A percentile compares a stretch with the other conserved stretches of the same genome.
These are phyloP conservation scores for Aspergillus sp. DNA, from an alignment of 2,329 filamentous ascomycete species.

Conservation along the genomic window DNA sequence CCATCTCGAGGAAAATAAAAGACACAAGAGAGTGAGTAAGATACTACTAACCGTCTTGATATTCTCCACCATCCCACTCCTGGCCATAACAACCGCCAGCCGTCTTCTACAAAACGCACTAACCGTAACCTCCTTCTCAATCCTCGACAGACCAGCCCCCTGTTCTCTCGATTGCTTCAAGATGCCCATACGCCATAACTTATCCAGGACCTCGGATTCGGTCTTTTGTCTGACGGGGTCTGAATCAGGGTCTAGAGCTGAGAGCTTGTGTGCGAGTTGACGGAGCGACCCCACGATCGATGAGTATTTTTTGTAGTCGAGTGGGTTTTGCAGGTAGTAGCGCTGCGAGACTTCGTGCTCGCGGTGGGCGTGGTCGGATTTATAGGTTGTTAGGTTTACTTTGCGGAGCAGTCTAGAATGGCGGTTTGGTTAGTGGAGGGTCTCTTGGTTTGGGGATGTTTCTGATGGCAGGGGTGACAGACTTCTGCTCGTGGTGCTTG, in stretches of 20 bases:
- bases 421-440: slow-evolving; percentile 3
- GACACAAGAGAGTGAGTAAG: slow-evolving; percentile 10
- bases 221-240: slow-evolving; percentile 78
- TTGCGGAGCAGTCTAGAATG: slow-evolving; percentile 67
- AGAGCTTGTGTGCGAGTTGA: slow-evolving; percentile 84
- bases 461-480: slow-evolving; percentile 12
- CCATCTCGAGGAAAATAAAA: background rate
- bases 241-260: slow-evolving; percentile 73
- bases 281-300: slow-evolving; percentile 75
- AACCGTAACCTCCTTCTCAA: slow-evolving; percentile 87
- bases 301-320: slow-evolving; percentile 74
- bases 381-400: slow-evolving; percentile 94
- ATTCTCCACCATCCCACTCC: slow-evolving; percentile 87
- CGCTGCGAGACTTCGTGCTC: slow-evolving; percentile 76
- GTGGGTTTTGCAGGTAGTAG: slow-evolving; percentile 87
- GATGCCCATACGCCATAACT: slow-evolving; percentile 90
- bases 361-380: slow-evolving; percentile 82
- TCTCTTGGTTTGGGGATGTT: background rate
- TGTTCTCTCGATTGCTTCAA: slow-evolving; percentile 73
- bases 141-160: slow-evolving; percentile 65
- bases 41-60: slow-evolving; percentile 65
- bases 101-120: slow-evolving; percentile 81
- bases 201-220: slow-evolving; percentile 83
- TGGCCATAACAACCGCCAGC: slow-evolving; percentile 86
- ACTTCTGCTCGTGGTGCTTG: slow-evolving; percentile 94